Base-by-base conservation (phyloP, 1,284 basidiomycete genomes). In the Apiotrichum domesticum region DNA sequence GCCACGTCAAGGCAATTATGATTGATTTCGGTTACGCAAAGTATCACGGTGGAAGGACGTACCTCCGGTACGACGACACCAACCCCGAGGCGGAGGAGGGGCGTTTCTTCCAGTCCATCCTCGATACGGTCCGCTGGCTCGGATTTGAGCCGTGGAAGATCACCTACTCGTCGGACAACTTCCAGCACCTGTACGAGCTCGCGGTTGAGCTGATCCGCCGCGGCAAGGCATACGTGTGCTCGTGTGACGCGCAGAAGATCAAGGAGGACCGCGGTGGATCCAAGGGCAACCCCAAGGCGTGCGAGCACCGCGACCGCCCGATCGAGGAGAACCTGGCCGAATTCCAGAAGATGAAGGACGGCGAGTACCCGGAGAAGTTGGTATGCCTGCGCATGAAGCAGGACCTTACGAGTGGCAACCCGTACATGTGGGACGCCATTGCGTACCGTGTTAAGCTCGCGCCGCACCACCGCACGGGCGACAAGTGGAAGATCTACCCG, bases 401-500 rank as follows among this genome's bases (percentile, higher is more conserved):
- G 79, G 90, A 98, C 73, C 79, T 98, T 41, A 82, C 85, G 52
- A 89, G 91, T 60, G 88, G 89, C 10, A 99, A 98, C 77, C 95
- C 96, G 32, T 93, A 95, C 78, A 98, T 99, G 95, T 99, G 96
- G 96, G 96, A 99, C 78, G 78, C 97, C 56, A 90, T 97, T 48
- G 95, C 95, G 14, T 99, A 98, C 74, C 87, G 96, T 39, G 91
- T 98, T 45, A 82, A 98, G 58, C 83, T 88, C 53, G 85, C 90
- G 6, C 84, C 89, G 42, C 96, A 99, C 77, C 95, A 98, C 74
- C 85, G 96, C 35, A 98, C 96, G 0, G 86, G 86, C 33, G 85
- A 87, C 74, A 88, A 87, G 67, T 99, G 96, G 96, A 90, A 78
- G 58, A 77, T 78, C 57, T 83, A 83, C 67, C 81, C 95, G 3